A percentile compares a stretch with the other conserved stretches of the same genome.
Conservation (phyloP, 495 filamentous ascomycete genomes). For the Viridothelium virens region DNA sequence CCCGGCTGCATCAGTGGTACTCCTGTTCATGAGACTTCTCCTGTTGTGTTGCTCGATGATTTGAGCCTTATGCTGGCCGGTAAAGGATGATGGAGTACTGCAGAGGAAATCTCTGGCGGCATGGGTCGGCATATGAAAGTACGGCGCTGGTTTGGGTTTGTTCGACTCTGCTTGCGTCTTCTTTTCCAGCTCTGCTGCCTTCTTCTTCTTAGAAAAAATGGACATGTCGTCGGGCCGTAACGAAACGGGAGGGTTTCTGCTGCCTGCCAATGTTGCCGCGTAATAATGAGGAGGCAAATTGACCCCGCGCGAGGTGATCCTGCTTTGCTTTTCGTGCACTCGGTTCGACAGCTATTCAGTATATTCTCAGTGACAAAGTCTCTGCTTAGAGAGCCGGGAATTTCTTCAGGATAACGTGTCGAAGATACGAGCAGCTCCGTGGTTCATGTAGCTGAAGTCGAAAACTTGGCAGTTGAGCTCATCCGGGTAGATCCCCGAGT, state of each 20-base stretch:
- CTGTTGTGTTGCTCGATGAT: slow-evolving; percentile 22
- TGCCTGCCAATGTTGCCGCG: too few species aligned
- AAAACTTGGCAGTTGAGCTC: too few species aligned
- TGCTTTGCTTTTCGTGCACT: background rate
- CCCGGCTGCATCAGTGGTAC: background rate
- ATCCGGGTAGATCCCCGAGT: too few species aligned
- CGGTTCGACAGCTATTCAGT: background rate
- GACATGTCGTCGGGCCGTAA: slow-evolving; percentile 17
- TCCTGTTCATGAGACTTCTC: slow-evolving; percentile 19
- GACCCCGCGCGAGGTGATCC: background rate
- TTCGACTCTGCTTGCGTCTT: slow-evolving; percentile 13
- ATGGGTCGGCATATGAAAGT: slow-evolving; percentile 29
- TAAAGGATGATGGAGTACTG: slow-evolving; percentile 42
- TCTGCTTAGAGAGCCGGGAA: too few species aligned
- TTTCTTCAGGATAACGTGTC: background rate
- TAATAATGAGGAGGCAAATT: too few species aligned
- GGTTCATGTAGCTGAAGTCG: background rate
- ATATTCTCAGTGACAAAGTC: background rate
- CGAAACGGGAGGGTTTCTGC: too few species aligned
- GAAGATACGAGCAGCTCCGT: background rate
- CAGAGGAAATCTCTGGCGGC: slow-evolving; percentile 43
- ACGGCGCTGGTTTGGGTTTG: slow-evolving; percentile 21
- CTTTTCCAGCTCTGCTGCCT: slow-evolving; percentile 27
- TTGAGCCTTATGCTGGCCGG: slow-evolving; percentile 17
- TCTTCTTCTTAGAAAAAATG: slow-evolving; percentile 30